phyloP scores from a whole-genome alignment of 306 rosid genomes.

The Prunus davidiana region DNA sequence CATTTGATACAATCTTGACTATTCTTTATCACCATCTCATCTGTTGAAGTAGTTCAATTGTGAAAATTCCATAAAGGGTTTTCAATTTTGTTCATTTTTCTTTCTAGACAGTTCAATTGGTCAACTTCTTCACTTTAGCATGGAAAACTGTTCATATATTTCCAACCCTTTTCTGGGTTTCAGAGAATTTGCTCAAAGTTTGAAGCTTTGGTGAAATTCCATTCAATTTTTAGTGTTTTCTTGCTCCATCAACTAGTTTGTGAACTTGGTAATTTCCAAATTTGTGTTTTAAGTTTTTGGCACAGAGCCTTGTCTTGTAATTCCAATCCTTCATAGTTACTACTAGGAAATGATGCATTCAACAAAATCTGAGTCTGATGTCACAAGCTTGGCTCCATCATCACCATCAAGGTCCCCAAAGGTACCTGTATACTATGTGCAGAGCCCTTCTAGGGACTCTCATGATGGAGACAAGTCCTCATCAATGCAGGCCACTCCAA shows the following conservation, averaged over 20 bases:
- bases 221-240: neutral
- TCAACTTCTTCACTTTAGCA: neutral
- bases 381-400: conserved; percentile 85
- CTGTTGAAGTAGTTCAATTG: neutral
- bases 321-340: neutral
- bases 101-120: neutral
- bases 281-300: neutral
- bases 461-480: conserved; percentile 94
- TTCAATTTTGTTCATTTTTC: neutral
- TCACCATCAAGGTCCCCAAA: conserved; percentile 96
- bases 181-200: neutral
- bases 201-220: neutral
- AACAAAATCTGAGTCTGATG: conserved; percentile 82
- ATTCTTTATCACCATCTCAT: neutral
- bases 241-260: neutral
- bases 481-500: conserved; percentile 83
- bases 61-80: neutral
- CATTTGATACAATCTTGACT: neutral
- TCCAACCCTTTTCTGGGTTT: neutral
- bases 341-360: conserved; percentile 44
- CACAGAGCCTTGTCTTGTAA: neutral
- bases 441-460: conserved; percentile 93
- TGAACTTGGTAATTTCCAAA: neutral
- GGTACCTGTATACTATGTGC: conserved; percentile 71
- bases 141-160: neutral